Conservation (phyloP, 2,329 filamentous ascomycete species). For the Macrophomina pseudophaseolina region DNA sequence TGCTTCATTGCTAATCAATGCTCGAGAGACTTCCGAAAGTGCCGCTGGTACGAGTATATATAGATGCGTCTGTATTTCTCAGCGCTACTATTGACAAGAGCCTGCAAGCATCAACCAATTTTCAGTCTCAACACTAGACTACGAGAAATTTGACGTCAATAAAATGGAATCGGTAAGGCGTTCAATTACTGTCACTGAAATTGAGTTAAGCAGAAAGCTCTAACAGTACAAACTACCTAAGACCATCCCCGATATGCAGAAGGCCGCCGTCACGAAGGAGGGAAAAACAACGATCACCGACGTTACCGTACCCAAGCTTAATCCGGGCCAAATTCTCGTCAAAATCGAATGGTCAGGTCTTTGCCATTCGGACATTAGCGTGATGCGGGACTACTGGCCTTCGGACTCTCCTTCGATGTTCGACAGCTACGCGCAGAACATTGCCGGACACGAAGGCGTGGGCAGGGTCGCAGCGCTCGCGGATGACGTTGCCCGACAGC, state of each 20-base stretch:
- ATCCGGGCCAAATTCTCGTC: conserved; percentile 60
- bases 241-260: conserved; percentile 43
- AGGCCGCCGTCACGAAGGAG: conserved; percentile 44
- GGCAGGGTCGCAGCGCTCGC: conserved; percentile 61
- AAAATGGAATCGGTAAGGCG: no score
- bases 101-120: no score
- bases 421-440: conserved; percentile 31
- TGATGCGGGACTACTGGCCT: conserved; percentile 60
- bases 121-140: no score
- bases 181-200: no score
- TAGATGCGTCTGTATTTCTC: no score
- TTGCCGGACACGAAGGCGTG: conserved; percentile 60
- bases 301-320: conserved; percentile 28
- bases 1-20: no score
- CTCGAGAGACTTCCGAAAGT: no score
- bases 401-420: conserved; percentile 47
- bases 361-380: conserved; percentile 63
- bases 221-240: no score
- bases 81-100: no score
- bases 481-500: conserved; percentile 32
- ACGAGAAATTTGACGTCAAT: no score
- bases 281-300: conserved; percentile 38
- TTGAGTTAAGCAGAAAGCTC: no score
- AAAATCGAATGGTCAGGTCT: conserved; percentile 63
- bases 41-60: no score